Evolutionary conservation across 2,329 filamentous ascomycete genomes (phyloP), one percentile per base, ranked within the genome.

Genomic region (Paecilomyces sp.): DNA sequence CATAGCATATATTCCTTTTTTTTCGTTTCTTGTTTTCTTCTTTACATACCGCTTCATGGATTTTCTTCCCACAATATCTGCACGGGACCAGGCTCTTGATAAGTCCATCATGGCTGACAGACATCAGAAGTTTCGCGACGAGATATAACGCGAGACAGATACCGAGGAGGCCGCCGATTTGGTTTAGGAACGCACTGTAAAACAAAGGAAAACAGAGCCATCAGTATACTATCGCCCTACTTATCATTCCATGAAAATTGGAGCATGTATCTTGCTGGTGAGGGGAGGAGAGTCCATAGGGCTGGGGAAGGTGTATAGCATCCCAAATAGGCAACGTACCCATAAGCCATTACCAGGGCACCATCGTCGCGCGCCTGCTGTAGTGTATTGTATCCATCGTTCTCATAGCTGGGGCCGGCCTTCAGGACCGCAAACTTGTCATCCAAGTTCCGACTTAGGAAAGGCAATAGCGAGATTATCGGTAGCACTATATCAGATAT

Each of bases 401-500:
- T 74, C 1, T 76, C 75, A 64, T 80, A 85, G 60, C 83, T 78
- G 2, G 83, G 81, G 0, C 88, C 88, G 0, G 76, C 68, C 41
- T 78, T 80, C 30, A 91, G 73, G 6, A 90, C 83, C 0, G 87
- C 84, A 70, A 91, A 91, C 71, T 90, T 90, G 74, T 90, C 84
- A 67, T 89, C 86, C 67, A 91, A 81, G 69, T 91, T 91, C 63
- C 84, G 83, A 66, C 88, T 83, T 59, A 91, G 75, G 55, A 88
- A 88, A 3, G 89, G 81, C 24, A 91, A 75, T 51, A 91, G 75
- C 1, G 88, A 88, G 30, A 91, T 77, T 0, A 88, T 80, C 4
- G 88, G 89, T 62, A 91, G 82, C 54, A 91, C 75, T 34, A 91
- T 83, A 66, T 90, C 87, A 62, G 82, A 84, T 57, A 91, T 87